Evolutionary conservation across 106 monocot genomes (phyloP).

Genomic region (Dendrobium chrysotoxum): DNA sequence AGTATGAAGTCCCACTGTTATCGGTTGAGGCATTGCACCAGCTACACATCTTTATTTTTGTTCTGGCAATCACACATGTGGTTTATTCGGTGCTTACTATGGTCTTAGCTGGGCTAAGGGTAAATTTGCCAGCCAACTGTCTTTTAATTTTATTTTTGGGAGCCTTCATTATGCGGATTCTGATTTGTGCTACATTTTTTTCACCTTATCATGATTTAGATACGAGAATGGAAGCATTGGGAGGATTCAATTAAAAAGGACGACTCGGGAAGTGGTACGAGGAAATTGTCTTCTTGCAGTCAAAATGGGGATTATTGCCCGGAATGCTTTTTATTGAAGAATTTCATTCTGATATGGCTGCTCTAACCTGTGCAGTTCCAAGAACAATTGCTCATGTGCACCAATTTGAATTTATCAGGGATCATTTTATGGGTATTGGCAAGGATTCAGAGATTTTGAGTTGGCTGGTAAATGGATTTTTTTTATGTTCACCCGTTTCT

Average conservation of each 20-base stretch:
- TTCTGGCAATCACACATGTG: constrained; percentile 64
- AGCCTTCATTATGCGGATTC: background rate
- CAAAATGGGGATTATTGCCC: background rate
- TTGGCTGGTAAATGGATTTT: constrained; percentile 43
- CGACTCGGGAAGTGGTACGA: constrained; percentile 28
- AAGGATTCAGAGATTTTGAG: constrained; percentile 37
- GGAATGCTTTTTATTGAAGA: background rate
- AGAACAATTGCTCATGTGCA: constrained; percentile 31
- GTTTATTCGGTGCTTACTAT: constrained; percentile 52
- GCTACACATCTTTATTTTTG: constrained; percentile 70
- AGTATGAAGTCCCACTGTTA: constrained; percentile 58
- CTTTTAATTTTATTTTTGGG: background rate
- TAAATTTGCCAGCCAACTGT: background rate
- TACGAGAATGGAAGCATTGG: constrained; percentile 59
- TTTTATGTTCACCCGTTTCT: background rate
- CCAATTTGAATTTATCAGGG: constrained; percentile 59
- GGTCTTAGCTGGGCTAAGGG: constrained; percentile 59
- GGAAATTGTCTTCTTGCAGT: background rate
- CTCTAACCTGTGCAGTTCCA: constrained; percentile 22
- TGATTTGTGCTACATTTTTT: background rate
- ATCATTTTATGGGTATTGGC: constrained; percentile 43
- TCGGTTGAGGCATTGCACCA: constrained; percentile 57
- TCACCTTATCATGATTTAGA: constrained; percentile 25
- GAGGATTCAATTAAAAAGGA: constrained; percentile 48
- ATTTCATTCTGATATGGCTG: background rate